phyloP scores from a whole-genome alignment of 108 stramenopile species.

The Pseudonitzschia pungens region DNA sequence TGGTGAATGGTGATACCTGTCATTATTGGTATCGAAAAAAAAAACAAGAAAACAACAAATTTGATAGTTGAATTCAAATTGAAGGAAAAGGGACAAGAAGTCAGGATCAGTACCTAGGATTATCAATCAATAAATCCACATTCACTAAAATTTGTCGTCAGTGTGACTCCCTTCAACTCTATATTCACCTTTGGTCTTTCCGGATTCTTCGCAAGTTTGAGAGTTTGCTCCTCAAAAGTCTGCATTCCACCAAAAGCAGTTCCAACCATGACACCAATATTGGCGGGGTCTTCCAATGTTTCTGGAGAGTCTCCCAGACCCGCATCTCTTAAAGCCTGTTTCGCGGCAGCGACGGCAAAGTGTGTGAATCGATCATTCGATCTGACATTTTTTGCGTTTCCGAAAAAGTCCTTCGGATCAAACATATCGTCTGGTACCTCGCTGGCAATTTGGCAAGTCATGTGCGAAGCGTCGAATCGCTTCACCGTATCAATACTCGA shows the following conservation, averaged over 20 bases:
- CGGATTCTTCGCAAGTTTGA: constrained; percentile 81
- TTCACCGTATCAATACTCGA: constrained; percentile 70
- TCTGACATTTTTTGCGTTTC: constrained; percentile 85
- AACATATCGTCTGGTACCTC: constrained; percentile 90
- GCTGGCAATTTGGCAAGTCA: constrained; percentile 87
- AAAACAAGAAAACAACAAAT: not conserved
- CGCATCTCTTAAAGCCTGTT: constrained; percentile 87
- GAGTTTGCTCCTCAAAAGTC: constrained; percentile 91
- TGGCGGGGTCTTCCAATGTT: constrained; percentile 70
- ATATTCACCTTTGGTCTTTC: constrained; percentile 80
- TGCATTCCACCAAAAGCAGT: constrained; percentile 95
- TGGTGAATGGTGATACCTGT: constrained; percentile 92
- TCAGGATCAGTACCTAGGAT: not conserved
- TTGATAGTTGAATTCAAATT: constrained; percentile 10
- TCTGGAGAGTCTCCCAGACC: constrained; percentile 78
- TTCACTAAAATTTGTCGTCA: not conserved
- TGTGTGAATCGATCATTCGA: constrained; percentile 96
- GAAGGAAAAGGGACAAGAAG: too few relatives aligned
- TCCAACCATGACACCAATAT: constrained; percentile 92
- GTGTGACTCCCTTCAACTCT: too few relatives aligned
- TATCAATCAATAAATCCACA: not conserved
- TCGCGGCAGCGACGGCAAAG: constrained; percentile 90
- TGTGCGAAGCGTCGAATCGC: constrained; percentile 79
- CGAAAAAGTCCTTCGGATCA: constrained; percentile 79
- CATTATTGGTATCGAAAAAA: not conserved